Conservation (phyloP, 139 green algal genomes). For the Trebouxia sp. region DNA sequence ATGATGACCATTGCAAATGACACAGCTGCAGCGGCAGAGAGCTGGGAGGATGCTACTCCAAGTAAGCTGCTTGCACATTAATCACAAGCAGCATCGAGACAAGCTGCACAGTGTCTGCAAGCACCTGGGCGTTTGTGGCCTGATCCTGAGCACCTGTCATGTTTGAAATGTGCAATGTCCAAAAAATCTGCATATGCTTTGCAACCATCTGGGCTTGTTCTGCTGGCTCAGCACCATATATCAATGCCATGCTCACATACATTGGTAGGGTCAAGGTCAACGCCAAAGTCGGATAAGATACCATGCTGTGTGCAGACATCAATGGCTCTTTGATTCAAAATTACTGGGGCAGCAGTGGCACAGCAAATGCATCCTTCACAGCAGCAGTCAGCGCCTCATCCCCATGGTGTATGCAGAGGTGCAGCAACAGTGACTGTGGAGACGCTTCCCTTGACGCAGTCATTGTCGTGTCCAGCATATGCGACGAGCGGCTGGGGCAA, state of each 20-base stretch:
- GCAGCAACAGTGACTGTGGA: slow-evolving; percentile 23
- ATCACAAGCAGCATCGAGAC: too few species aligned
- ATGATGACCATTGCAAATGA: neutral
- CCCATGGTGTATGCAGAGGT: slow-evolving; percentile 24
- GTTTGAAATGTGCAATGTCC: too few species aligned
- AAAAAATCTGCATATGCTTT: too few species aligned
- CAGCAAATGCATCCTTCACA: slow-evolving; percentile 17
- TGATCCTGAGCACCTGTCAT: too few species aligned
- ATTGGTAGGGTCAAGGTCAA: too few species aligned
- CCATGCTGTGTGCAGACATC: neutral
- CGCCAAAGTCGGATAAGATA: neutral
- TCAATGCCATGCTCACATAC: too few species aligned
- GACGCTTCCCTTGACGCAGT: neutral
- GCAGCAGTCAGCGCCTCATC: neutral
- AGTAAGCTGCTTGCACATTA: neutral
- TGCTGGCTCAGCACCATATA: too few species aligned
- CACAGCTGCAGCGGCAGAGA: neutral
- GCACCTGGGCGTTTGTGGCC: too few species aligned
- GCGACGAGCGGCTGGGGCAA: slow-evolving; percentile 15
- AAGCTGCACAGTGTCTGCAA: too few species aligned
- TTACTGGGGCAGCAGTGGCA: slow-evolving; percentile 1
- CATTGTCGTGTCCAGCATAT: slow-evolving; percentile 14
- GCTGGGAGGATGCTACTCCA: neutral
- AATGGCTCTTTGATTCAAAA: slow-evolving; percentile 12
- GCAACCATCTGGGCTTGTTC: too few species aligned